A percentile compares a stretch with the other conserved stretches of the same genome.
Evolutionary conservation across 495 filamentous ascomycete species (phyloP).

Genomic region (Cercophora scortea): DNA sequence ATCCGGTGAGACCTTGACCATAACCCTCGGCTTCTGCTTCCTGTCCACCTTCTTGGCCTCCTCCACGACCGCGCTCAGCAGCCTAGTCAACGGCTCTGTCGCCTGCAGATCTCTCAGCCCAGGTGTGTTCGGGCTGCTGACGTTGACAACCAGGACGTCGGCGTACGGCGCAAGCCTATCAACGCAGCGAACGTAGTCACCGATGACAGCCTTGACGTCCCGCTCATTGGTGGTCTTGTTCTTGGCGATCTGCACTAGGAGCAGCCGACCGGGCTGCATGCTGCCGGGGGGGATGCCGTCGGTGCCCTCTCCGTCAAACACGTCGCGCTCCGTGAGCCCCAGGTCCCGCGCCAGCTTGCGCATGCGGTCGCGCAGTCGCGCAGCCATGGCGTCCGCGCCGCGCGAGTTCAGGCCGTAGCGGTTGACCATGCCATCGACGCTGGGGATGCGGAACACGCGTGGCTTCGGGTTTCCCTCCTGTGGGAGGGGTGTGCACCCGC

Average conservation of each 20-base stretch:
- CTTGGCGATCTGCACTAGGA: conserved; percentile 96
- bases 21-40: conserved; percentile 70
- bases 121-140: conserved; percentile 92
- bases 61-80: conserved; percentile 74
- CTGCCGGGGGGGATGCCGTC: conserved; percentile 61
- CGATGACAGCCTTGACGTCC: conserved; percentile 74
- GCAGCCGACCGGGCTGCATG: conserved; percentile 61
- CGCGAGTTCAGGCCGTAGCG: conserved; percentile 90
- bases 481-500: conserved; percentile 76
- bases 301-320: conserved; percentile 62
- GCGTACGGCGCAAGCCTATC: conserved; percentile 74
- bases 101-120: conserved; percentile 80
- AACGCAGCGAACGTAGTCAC: conserved; percentile 84
- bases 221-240: conserved; percentile 80
- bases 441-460: conserved; percentile 77
- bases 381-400: conserved; percentile 80
- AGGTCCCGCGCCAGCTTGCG: conserved; percentile 62
- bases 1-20: conserved; percentile 96
- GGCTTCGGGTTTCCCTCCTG: conserved; percentile 83
- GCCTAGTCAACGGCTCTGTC: conserved; percentile 66
- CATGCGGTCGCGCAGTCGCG: conserved; percentile 67
- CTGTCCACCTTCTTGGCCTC: conserved; percentile 60
- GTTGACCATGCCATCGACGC: conserved; percentile 81
- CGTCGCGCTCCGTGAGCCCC: conserved; percentile 60
- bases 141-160: conserved; percentile 93